Percentiles rank a stretch among this genome's conserved stretches.
Evolutionary conservation across 2,329 filamentous ascomycete species (phyloP).

Genomic region (Tolypocladium cylindrosporum): DNA sequence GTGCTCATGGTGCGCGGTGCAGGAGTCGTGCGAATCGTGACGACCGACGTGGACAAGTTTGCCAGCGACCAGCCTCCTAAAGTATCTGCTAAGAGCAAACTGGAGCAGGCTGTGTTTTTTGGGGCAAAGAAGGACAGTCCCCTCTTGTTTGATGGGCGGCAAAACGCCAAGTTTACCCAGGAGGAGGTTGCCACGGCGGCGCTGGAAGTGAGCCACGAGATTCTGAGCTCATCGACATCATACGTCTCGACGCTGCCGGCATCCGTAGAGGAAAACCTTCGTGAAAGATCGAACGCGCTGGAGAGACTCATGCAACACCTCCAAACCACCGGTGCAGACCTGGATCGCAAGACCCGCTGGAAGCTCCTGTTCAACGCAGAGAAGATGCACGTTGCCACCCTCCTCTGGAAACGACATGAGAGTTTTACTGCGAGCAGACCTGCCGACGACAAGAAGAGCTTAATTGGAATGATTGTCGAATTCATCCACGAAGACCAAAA

Average conservation of each 20-base stretch:
- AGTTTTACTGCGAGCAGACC: conserved; percentile 49
- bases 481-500: conserved; percentile 71
- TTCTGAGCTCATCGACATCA: conserved; percentile 65
- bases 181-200: conserved; percentile 70
- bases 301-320: conserved; percentile 66
- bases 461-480: conserved; percentile 65
- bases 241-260: conserved; percentile 65
- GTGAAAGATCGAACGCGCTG: conserved; percentile 61
- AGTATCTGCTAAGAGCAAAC: conserved; percentile 76
- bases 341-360: conserved; percentile 67
- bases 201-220: conserved; percentile 67
- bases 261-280: conserved; percentile 73
- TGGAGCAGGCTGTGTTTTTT: conserved; percentile 93
- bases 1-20: conserved; percentile 53
- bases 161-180: conserved; percentile 54
- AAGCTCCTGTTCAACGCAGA: conserved; percentile 80
- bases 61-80: conserved; percentile 45
- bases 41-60: conserved; percentile 50
- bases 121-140: conserved; percentile 73
- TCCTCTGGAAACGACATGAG: conserved; percentile 76
- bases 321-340: conserved; percentile 49
- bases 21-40: conserved; percentile 49
- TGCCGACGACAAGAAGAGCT: conserved; percentile 53
- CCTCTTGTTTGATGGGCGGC: conserved; percentile 68
- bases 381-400: conserved; percentile 70